Evolutionary conservation across 768 basidiomycete species (phyloP).

Genomic region (Tricholoma sp.): DNA sequence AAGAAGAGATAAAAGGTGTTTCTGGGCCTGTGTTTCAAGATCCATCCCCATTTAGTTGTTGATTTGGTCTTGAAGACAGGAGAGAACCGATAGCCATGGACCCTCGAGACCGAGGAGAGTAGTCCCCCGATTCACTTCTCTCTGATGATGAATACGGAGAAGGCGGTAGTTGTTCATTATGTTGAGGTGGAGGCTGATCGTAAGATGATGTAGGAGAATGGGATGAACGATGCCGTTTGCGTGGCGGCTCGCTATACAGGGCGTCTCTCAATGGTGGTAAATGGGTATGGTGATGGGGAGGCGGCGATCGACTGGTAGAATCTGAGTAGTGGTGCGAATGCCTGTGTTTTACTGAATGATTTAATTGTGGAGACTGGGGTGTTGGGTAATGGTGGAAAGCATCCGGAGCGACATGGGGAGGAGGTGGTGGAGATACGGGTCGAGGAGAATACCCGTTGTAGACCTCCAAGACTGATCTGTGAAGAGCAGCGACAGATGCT

Average conservation of each 20-base stretch:
- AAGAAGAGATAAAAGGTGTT: not conserved
- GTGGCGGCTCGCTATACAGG: conserved; percentile 38
- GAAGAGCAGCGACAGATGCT: conserved; percentile 64
- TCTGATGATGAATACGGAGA: conserved; percentile 73
- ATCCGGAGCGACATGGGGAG: conserved; percentile 17
- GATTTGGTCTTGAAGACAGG: conserved; percentile 42
- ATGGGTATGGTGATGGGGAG: conserved; percentile 20
- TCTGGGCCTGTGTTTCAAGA: conserved; percentile 15
- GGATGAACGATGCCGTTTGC: conserved; percentile 63
- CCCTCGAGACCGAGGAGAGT: conserved; percentile 64
- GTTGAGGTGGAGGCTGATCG: conserved; percentile 32
- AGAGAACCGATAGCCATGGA: conserved; percentile 81
- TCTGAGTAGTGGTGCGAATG: conserved; percentile 25
- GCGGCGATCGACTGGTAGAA: conserved; percentile 38
- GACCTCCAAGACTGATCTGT: conserved; percentile 66
- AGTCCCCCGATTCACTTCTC: conserved; percentile 59
- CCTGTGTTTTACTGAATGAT: conserved; percentile 28
- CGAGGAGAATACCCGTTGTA: conserved; percentile 30
- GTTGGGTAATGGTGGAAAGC: conserved; percentile 35
- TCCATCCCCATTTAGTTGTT: conserved; percentile 32
- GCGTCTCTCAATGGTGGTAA: conserved; percentile 30
- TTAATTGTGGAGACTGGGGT: conserved; percentile 30
- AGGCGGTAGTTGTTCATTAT: conserved; percentile 50
- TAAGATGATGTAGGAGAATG: conserved; percentile 48
- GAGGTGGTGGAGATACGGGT: conserved; percentile 13